phyloP scores from a whole-genome alignment of 2,329 filamentous ascomycete genomes.

The Sporothrix inflata region DNA sequence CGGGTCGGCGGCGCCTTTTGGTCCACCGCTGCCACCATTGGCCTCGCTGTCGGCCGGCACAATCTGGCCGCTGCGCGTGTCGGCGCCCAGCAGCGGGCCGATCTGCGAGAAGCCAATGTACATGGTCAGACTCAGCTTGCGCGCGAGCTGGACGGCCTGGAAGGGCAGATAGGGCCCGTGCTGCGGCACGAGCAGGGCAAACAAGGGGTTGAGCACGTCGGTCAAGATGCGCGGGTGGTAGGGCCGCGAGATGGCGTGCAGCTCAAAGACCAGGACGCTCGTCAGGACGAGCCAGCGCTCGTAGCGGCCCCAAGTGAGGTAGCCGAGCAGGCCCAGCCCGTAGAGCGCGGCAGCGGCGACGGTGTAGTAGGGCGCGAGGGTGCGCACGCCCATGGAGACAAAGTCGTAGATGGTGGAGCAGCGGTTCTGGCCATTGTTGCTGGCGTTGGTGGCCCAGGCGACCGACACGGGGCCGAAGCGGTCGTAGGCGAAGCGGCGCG shows the following conservation, averaged over 20 bases:
- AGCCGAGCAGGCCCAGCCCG: conserved; percentile 65
- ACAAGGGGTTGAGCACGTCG: conserved; percentile 40
- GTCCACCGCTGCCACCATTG: conserved; percentile 32
- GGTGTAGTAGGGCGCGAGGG: conserved; percentile 64
- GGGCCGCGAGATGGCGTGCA: conserved; percentile 59
- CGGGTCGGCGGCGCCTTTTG: conserved; percentile 51
- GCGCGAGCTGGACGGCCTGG: conserved; percentile 75
- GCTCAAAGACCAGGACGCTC: conserved; percentile 59
- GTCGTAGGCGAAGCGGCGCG: conserved; percentile 84
- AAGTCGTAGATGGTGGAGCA: conserved; percentile 74
- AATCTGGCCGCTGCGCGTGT: conserved; percentile 38
- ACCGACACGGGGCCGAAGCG: conserved; percentile 77
- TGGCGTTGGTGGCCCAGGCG: conserved; percentile 54
- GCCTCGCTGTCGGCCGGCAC: conserved; percentile 39
- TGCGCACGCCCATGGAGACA: conserved; percentile 64
- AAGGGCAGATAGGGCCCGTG: conserved; percentile 76
- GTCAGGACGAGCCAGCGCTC: conserved; percentile 65
- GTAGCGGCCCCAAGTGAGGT: conserved; percentile 68
- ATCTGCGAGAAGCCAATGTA: conserved; percentile 85
- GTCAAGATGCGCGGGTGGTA: conserved; percentile 50
- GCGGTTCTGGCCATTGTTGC: conserved; percentile 38
- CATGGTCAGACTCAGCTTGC: conserved; percentile 75
- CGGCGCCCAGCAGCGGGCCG: conserved; percentile 64
- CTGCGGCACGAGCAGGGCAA: conserved; percentile 44
- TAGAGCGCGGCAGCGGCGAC: conserved; percentile 62